Conservation (phyloP, 2,329 filamentous ascomycete species). For the Purpureocillium takamizusanense region DNA sequence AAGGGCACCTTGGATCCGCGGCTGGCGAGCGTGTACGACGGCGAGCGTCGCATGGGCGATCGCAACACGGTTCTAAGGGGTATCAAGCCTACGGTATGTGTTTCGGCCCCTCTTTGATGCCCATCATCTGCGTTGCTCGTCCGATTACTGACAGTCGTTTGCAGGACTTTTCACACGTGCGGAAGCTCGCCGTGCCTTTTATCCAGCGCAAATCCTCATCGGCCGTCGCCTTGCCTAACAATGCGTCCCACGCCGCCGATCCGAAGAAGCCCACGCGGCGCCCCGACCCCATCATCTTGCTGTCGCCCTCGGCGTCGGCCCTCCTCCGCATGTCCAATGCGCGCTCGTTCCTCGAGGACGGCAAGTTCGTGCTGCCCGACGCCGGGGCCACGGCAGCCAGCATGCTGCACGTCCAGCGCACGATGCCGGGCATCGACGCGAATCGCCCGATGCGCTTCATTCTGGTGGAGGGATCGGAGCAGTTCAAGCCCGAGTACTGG, state of each 20-base stretch:
- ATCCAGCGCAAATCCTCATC: constrained; percentile 51
- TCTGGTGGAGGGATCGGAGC: constrained; percentile 82
- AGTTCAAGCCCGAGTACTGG: constrained; percentile 99
- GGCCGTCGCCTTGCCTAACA: constrained; percentile 27
- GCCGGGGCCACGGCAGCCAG: constrained; percentile 58
- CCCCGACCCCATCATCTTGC: constrained; percentile 84
- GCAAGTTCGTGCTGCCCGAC: constrained; percentile 72
- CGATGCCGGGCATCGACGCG: constrained; percentile 62
- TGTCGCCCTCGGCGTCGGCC: constrained; percentile 91
- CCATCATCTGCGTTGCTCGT: no score
- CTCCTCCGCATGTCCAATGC: constrained; percentile 93
- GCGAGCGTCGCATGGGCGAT: constrained; percentile 86
- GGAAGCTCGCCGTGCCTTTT: constrained; percentile 74
- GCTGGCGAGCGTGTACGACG: constrained; percentile 80
- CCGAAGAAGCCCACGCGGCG: constrained; percentile 41
- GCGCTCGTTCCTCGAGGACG: constrained; percentile 83
- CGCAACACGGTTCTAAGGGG: constrained; percentile 82
- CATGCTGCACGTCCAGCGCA: constrained; percentile 77
- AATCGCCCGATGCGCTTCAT: constrained; percentile 80
- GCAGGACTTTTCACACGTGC: constrained; percentile 89
- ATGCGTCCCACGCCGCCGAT: constrained; percentile 42
- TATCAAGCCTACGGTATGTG: constrained; percentile 73
- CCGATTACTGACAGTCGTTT: neutral
- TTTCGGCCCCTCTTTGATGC: neutral
- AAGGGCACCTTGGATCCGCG: constrained; percentile 69